Conservation (phyloP, 345 rosid species). For the Populus deltoides region DNA sequence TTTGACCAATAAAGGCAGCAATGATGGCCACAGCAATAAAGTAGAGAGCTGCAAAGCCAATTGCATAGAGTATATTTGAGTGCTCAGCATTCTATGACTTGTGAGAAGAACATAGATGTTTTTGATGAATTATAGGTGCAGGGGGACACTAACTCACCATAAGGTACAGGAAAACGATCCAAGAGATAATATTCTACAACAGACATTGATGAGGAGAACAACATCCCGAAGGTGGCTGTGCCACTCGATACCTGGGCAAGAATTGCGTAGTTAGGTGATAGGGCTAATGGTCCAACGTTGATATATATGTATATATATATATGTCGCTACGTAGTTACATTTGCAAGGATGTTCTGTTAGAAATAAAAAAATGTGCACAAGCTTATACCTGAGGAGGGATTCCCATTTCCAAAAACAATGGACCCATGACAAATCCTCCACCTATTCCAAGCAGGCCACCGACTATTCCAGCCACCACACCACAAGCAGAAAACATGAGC, state of each 20-base stretch:
- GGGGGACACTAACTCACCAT: background rate
- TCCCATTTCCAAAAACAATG: slow-evolving; percentile 4
- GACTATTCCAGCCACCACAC: background rate
- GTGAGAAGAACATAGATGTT: background rate
- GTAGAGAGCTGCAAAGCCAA: slow-evolving; percentile 9
- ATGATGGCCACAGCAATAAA: slow-evolving; percentile 12
- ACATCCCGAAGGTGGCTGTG: slow-evolving; percentile 7
- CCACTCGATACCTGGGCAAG: background rate
- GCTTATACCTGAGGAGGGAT: slow-evolving; percentile 6
- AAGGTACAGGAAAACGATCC: slow-evolving; percentile 8
- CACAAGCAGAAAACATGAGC: background rate
- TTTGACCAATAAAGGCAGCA: slow-evolving; percentile 14
- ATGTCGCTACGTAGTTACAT: no score
- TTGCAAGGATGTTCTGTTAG: background rate
- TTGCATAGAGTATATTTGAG: background rate
- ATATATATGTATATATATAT: no score
- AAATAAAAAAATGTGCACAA: background rate
- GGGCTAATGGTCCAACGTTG: no score
- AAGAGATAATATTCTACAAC: slow-evolving; percentile 6
- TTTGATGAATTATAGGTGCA: background rate
- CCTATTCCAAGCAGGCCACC: slow-evolving; percentile 6
- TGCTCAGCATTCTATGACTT: background rate
- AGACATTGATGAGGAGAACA: slow-evolving; percentile 7
- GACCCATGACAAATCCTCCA: slow-evolving; percentile 9
- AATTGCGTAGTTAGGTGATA: background rate